Evolutionary conservation across 2,329 filamentous ascomycete genomes (phyloP).

Genomic region (Pochonia chlamydosporia): DNA sequence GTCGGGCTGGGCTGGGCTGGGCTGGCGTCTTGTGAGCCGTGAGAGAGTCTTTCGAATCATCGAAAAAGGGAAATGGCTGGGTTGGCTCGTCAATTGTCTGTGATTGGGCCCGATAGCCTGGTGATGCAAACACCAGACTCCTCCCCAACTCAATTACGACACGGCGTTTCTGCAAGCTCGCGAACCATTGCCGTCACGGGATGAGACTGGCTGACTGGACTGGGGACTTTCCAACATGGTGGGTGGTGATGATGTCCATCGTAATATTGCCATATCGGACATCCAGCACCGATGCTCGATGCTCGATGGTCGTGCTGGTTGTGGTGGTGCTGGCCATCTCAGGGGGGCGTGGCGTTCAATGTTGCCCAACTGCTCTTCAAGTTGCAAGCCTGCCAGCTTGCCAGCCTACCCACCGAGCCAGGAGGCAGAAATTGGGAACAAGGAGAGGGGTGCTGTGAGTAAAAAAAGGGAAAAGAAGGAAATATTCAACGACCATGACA

Average conservation of each 20-base stretch:
- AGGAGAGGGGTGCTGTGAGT: neutral
- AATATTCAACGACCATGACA: too few species aligned
- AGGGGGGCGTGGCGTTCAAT: neutral
- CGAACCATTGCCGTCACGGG: neutral
- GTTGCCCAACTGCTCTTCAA: neutral
- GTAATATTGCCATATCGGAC: neutral
- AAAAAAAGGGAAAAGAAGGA: neutral
- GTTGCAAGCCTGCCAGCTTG: neutral
- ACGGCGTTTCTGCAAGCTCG: neutral
- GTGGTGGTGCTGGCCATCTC: neutral
- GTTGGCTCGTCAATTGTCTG: too few species aligned
- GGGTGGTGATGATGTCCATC: neutral
- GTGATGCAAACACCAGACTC: too few species aligned
- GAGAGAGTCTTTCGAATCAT: too few species aligned
- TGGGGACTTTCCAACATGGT: too few species aligned
- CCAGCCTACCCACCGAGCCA: neutral
- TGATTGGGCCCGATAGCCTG: too few species aligned
- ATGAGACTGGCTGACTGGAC: neutral
- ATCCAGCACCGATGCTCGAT: too few species aligned
- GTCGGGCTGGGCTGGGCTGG: too few species aligned
- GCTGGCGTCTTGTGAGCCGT: too few species aligned
- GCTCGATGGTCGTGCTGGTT: neutral
- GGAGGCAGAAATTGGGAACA: too few species aligned
- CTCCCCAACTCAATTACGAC: too few species aligned
- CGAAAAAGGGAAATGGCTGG: too few species aligned